Conservation (phyloP, 164 flowering plant species). For the Vitis cinerea region DNA sequence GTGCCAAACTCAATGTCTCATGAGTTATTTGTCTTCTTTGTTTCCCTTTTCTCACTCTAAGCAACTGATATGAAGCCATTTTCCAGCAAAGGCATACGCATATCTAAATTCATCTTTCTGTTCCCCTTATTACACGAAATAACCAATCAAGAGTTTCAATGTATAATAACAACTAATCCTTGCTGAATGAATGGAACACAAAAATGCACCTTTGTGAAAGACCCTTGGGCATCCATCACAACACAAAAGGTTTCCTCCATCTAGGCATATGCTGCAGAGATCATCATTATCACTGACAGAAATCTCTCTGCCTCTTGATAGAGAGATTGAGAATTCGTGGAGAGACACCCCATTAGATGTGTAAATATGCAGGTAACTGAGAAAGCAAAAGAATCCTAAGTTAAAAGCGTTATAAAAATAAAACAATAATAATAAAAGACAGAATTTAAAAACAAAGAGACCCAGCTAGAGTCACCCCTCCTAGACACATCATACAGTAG, state of each 20-base stretch:
- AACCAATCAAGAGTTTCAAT: too few relatives aligned
- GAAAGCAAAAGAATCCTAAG: slow-evolving; percentile 6
- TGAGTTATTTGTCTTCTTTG: background rate
- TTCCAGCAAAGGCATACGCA: background rate
- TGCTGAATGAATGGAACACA: too few relatives aligned
- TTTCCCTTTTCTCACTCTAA: background rate
- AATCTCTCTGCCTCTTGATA: slow-evolving; percentile 42
- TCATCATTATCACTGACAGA: slow-evolving; percentile 71
- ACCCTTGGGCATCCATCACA: slow-evolving; percentile 90
- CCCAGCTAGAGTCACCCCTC: too few relatives aligned
- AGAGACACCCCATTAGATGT: slow-evolving; percentile 93
- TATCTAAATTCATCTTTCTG: too few relatives aligned
- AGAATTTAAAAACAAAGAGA: too few relatives aligned
- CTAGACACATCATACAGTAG: too few relatives aligned
- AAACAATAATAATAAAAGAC: background rate
- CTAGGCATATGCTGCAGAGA: slow-evolving; percentile 67
- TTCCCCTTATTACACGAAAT: too few relatives aligned
- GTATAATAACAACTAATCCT: too few relatives aligned
- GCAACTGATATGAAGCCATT: background rate
- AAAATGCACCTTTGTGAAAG: slow-evolving; percentile 54
- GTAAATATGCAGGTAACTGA: slow-evolving; percentile 80
- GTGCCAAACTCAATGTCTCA: too few relatives aligned
- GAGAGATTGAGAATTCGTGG: slow-evolving; percentile 68
- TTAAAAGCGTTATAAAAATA: background rate
- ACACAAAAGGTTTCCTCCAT: slow-evolving; percentile 75